Percentiles rank a stretch among this genome's conserved stretches.
Conservation (phyloP, 805 yeast genomes). For the Wickerhamomyces bisporus region DNA sequence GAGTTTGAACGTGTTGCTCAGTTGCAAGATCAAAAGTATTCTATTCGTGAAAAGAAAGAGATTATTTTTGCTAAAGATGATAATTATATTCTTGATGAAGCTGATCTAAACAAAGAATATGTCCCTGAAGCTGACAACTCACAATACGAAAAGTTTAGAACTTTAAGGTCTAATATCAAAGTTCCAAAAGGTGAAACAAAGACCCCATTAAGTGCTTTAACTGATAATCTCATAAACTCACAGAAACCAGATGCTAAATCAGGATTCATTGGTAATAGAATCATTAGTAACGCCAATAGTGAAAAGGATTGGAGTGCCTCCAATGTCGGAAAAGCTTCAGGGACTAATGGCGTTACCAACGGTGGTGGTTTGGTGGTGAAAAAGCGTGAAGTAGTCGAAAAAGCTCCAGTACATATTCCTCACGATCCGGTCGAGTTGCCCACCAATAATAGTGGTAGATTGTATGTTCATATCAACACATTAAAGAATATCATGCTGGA, state of each 20-base stretch:
- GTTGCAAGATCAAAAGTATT: conserved; percentile 13
- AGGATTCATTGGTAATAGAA: not conserved
- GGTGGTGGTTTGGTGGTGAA: conserved; percentile 4
- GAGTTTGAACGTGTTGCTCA: conserved; percentile 20
- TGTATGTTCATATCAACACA: conserved; percentile 42
- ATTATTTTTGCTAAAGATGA: conserved; percentile 7
- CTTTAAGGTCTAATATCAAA: conserved; percentile 1
- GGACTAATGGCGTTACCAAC: too few relatives aligned
- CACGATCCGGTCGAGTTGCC: conserved; percentile 24
- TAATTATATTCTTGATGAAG: conserved; percentile 3
- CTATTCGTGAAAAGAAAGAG: conserved; percentile 12
- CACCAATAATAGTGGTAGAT: conserved; percentile 37
- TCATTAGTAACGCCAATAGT: conserved; percentile 4
- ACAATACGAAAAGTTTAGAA: conserved; percentile 11
- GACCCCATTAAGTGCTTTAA: conserved; percentile 16
- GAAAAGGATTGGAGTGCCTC: not conserved
- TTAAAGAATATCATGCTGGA: conserved; percentile 42
- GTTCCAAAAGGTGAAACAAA: conserved; percentile 8
- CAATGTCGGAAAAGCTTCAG: not conserved
- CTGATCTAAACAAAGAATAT: conserved; percentile 10
- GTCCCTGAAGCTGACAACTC: conserved; percentile 11
- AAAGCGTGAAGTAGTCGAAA: conserved; percentile 8
- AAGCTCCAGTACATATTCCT: conserved; percentile 2
- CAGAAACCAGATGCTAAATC: not conserved
- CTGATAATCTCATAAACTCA: conserved; percentile 1